phyloP scores from a whole-genome alignment of 305 asterid species.

The Plantago coronopus region DNA sequence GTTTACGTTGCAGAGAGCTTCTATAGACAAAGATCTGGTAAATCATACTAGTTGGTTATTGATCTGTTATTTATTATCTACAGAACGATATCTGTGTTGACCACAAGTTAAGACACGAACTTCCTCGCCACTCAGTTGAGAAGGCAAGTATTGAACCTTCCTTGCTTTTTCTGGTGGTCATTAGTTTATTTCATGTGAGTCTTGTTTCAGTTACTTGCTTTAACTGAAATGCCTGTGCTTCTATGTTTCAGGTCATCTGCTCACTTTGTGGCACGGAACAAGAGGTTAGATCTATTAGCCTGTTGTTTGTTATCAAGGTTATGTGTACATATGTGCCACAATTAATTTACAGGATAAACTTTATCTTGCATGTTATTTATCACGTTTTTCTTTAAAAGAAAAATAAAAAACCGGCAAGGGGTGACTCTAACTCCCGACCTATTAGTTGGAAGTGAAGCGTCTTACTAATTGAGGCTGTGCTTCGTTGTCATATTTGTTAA shows the following conservation, averaged over 20 bases:
- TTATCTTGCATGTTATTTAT: not conserved
- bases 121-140: constrained; percentile 71
- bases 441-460: too few relatives aligned
- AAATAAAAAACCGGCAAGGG: too few relatives aligned
- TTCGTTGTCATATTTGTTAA: constrained; percentile 1
- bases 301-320: not conserved
- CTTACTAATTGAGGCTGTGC: not conserved
- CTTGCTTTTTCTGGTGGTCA: constrained; percentile 9
- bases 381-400: not conserved
- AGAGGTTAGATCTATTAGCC: constrained; percentile 46
- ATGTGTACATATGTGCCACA: not conserved
- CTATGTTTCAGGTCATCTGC: constrained; percentile 61
- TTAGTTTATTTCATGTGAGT: not conserved
- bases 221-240: constrained; percentile 5
- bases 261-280: constrained; percentile 86
- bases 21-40: not conserved
- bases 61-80: constrained; percentile 17
- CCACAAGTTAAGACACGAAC: constrained; percentile 63
- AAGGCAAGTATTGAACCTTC: constrained; percentile 36
- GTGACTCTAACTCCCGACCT: too few relatives aligned
- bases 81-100: constrained; percentile 64
- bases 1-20: not conserved
- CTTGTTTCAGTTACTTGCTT: not conserved
- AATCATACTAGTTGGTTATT: constrained; percentile 9
- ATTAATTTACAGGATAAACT: constrained; percentile 5